Evolutionary conservation across 768 basidiomycete genomes (phyloP).

Genomic region (Xerocomus potaroensis): DNA sequence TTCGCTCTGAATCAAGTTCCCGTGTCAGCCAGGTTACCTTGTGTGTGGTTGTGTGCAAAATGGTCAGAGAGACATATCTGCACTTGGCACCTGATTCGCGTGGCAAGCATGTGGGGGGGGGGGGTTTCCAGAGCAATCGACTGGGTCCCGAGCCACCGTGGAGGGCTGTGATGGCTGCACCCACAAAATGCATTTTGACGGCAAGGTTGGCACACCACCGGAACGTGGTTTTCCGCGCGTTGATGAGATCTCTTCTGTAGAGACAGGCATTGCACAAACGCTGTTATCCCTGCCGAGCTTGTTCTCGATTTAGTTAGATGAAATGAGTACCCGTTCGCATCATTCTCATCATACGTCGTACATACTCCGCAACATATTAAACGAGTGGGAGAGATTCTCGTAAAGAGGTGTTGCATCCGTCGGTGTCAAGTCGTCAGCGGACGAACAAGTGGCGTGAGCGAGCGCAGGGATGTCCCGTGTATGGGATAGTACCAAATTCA

Average conservation of each 20-base stretch:
- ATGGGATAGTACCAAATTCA: no score
- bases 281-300: slow-evolving; percentile 4
- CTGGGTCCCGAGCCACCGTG: no score
- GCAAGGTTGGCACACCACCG: neutral
- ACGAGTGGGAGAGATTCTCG: slow-evolving; percentile 19
- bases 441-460: no score
- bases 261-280: slow-evolving; percentile 2
- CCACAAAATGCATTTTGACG: no score
- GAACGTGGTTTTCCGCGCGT: slow-evolving; percentile 1
- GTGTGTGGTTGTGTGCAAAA: neutral
- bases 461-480: no score
- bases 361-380: slow-evolving; percentile 12
- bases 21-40: no score
- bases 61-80: slow-evolving; percentile 11
- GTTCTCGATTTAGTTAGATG: slow-evolving; percentile 22
- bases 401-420: no score
- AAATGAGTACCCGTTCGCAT: neutral
- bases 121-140: no score
- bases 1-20: neutral
- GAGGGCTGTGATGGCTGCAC: no score
- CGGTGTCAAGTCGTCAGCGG: no score
- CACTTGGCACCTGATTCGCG: slow-evolving; percentile 2
- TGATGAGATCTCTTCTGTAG: no score
- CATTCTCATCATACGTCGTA: slow-evolving; percentile 21
- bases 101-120: no score